These are phyloP conservation scores for Apophysomyces variabilis DNA, from an alignment of 371 early-diverging fungal genomes.

Conservation along the genomic window DNA sequence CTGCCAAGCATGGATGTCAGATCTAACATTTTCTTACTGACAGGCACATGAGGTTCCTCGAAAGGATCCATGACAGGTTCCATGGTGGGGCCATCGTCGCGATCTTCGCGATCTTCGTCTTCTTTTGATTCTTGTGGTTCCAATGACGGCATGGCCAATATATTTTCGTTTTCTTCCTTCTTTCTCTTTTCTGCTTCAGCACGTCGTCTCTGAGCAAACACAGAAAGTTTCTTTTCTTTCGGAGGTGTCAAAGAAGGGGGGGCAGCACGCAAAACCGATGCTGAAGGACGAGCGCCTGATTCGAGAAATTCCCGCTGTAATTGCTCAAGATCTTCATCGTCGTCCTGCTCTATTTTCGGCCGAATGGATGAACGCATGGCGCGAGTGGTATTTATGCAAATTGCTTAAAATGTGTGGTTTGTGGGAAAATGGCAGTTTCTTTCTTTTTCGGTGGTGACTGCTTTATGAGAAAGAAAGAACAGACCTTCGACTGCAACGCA, in stretches of 20 bases:
- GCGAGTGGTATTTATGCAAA: background rate
- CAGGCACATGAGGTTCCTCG: slow-evolving; percentile 38
- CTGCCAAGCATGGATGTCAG: slow-evolving; percentile 51
- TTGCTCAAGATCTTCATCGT: slow-evolving; percentile 66
- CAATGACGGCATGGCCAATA: slow-evolving; percentile 23
- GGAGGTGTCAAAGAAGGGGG: slow-evolving; percentile 29
- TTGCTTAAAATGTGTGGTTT: background rate
- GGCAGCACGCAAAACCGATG: slow-evolving; percentile 45
- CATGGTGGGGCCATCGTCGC: background rate
- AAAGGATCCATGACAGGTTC: slow-evolving; percentile 37
- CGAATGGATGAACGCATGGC: slow-evolving; percentile 30
- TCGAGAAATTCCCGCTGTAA: slow-evolving; percentile 63
- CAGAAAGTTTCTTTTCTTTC: slow-evolving; percentile 35
- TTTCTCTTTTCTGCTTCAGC: slow-evolving; percentile 6
- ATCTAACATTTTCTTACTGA: slow-evolving; percentile 48
- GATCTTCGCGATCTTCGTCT: background rate
- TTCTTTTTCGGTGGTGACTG: background rate
- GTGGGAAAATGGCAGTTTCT: background rate
- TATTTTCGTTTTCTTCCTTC: slow-evolving; percentile 1
- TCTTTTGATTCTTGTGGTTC: slow-evolving; percentile 17
- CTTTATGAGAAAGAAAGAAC: too few species aligned
- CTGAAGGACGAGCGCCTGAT: slow-evolving; percentile 47
- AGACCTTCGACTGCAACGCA: too few species aligned
- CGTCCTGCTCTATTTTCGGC: slow-evolving; percentile 19
- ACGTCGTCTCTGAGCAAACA: slow-evolving; percentile 46